Evolutionary conservation across 2,329 filamentous ascomycete species (phyloP).

Genomic region (Septoria linicola): DNA sequence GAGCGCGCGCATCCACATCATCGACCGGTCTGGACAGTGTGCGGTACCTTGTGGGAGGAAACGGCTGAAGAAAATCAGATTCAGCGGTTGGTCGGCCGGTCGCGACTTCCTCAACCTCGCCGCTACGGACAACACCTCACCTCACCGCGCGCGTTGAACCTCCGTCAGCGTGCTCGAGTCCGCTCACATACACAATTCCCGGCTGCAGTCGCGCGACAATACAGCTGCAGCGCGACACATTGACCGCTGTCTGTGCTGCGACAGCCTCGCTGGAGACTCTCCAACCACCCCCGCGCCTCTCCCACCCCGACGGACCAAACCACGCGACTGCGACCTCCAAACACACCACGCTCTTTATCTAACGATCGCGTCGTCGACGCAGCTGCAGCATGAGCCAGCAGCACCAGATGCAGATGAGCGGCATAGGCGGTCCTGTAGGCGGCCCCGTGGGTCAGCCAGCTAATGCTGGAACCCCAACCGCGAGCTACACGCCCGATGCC

Average conservation of each 20-base stretch:
- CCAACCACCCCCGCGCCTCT: neutral
- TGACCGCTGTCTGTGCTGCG: neutral
- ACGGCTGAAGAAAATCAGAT: no score
- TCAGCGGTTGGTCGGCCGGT: neutral
- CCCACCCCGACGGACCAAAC: neutral
- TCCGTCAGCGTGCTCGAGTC: neutral
- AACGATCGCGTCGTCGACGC: constrained; percentile 13
- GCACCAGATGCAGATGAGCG: constrained; percentile 64
- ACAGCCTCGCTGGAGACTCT: neutral
- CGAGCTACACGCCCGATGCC: constrained; percentile 42
- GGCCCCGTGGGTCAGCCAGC: constrained; percentile 53
- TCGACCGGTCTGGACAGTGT: no score
- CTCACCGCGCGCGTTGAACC: neutral
- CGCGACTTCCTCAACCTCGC: neutral
- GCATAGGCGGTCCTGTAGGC: constrained; percentile 58
- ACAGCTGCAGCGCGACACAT: no score
- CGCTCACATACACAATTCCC: neutral
- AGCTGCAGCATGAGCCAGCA: constrained; percentile 55
- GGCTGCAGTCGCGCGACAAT: neutral
- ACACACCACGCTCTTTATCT: neutral
- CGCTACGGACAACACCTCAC: neutral
- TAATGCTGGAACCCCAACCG: constrained; percentile 34
- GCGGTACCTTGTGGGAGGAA: no score
- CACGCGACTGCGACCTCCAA: neutral
- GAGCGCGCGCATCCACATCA: neutral